Conservation (phyloP, 1,139 yeast species). For the Blastobotrys indianensis region DNA sequence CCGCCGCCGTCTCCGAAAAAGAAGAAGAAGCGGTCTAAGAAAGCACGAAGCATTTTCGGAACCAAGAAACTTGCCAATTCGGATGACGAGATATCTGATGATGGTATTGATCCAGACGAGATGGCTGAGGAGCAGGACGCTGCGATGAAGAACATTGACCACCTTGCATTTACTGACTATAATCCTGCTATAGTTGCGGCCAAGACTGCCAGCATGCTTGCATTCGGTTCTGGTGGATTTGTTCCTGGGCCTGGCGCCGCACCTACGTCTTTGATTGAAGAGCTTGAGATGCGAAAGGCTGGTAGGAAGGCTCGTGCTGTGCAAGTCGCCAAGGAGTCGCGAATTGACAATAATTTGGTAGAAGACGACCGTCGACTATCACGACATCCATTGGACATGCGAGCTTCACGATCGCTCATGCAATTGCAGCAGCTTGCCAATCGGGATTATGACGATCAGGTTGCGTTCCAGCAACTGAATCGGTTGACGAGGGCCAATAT, state of each 20-base stretch:
- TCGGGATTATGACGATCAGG: constrained; percentile 29
- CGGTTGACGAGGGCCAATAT: constrained; percentile 5
- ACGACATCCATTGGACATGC: constrained; percentile 31
- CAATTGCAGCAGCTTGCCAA: constrained; percentile 33
- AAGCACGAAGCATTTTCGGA: background rate
- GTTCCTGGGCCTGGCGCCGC: constrained; percentile 20
- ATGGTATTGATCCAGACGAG: constrained; percentile 13
- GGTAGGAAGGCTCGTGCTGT: constrained; percentile 26
- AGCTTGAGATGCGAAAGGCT: constrained; percentile 35
- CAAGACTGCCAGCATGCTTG: constrained; percentile 8
- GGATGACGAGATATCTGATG: constrained; percentile 17
- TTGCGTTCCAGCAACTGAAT: constrained; percentile 10
- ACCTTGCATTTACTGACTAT: constrained; percentile 29
- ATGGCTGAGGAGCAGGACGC: constrained; percentile 11
- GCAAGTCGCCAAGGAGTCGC: constrained; percentile 8
- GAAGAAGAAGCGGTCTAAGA: constrained; percentile 11
- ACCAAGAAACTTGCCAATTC: constrained; percentile 12
- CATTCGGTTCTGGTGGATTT: constrained; percentile 15
- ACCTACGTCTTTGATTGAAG: constrained; percentile 34
- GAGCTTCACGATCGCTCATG: constrained; percentile 27
- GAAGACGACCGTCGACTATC: constrained; percentile 14
- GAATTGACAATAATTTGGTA: constrained; percentile 22
- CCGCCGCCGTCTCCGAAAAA: constrained; percentile 4
- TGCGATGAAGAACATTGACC: constrained; percentile 19
- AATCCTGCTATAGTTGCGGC: constrained; percentile 26